Evolutionary conservation across 2,329 filamentous ascomycete genomes (phyloP), one percentile per base, ranked within the genome.

Genomic region (Tolypocladium capitatum): DNA sequence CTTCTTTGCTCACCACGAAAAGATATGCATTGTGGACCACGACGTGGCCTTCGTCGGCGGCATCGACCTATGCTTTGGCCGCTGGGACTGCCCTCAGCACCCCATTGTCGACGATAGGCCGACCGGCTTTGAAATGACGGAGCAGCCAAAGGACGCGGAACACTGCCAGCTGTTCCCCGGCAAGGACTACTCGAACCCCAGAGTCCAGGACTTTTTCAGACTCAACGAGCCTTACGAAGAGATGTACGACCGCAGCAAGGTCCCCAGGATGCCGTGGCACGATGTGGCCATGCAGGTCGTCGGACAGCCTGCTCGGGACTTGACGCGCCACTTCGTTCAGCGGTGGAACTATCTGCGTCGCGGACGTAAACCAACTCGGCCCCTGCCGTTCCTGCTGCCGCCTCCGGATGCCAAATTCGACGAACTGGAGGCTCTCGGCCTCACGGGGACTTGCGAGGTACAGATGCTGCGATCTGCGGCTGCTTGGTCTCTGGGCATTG

Each of bases 1-100:
- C 70, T 98, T 98, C 72, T 98, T 94, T 74, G 92, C 92, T 1
- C 92, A 98, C 62, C 92, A 98, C 66, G 92, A 98, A 64, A 98
- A 98, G 67, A 78, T 98, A n/a, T 91, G 89, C 59, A 81, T 98
- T 36, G 86, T 98, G 18, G 92, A 98, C 62, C 92, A 97, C 60
- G 92, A 91, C 47, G 81, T 97, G 45, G 92, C 91, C 11, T 97
- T 98, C 63, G 83, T 95, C 44, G 92, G 92, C 51, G 92, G 92
- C 33, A 87, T 98, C 52, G 92, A 98, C 69, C 73, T 98, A 21
- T 98, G 92, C 67, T 96, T 97, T 63, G 92, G 92, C 43, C 80
- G 92, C 57, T 98, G 92, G 92, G 92, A 97, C 63, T 94, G 88
- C 42, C 91, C 92, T 11, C 87, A 95, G 62, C 92, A 98, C 64